Percentiles rank a stretch among this genome's conserved stretches.
Conservation (phyloP, 176 grass and related monocot genomes). For the Rhynchospora breviuscula region DNA sequence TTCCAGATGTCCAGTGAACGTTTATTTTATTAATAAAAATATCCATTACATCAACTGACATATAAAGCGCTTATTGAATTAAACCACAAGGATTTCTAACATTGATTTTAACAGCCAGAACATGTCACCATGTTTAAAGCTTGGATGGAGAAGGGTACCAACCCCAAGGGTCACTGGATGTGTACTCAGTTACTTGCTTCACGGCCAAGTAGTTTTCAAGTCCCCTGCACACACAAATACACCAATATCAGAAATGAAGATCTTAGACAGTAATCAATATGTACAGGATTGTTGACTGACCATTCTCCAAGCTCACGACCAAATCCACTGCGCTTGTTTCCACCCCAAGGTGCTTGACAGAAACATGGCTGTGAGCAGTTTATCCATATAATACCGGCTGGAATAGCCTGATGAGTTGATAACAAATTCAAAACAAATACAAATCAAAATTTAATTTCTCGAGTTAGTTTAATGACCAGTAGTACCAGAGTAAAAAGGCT, state of each 20-base stretch:
- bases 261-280: background rate
- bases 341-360: conserved; percentile 93
- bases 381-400: conserved; percentile 67
- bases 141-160: conserved; percentile 84
- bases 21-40: conserved; percentile 6
- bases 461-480: background rate
- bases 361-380: conserved; percentile 99
- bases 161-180: conserved; percentile 81
- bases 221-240: conserved; percentile 44
- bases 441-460: background rate
- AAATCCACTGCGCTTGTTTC: conserved; percentile 94
- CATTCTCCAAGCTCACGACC: conserved; percentile 94
- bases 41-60: background rate
- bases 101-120: background rate
- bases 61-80: background rate
- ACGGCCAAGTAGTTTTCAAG: conserved; percentile 82
- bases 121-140: conserved; percentile 21
- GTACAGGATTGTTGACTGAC: conserved; percentile 24
- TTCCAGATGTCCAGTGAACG: background rate
- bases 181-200: conserved; percentile 91
- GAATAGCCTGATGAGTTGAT: conserved; percentile 41
- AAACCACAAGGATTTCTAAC: background rate
- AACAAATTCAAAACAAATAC: background rate
- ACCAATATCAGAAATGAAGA: background rate
- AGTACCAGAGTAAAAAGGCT: background rate